phyloP scores from a whole-genome alignment of 495 filamentous ascomycete species.

The Lindgomyces ingoldianus region DNA sequence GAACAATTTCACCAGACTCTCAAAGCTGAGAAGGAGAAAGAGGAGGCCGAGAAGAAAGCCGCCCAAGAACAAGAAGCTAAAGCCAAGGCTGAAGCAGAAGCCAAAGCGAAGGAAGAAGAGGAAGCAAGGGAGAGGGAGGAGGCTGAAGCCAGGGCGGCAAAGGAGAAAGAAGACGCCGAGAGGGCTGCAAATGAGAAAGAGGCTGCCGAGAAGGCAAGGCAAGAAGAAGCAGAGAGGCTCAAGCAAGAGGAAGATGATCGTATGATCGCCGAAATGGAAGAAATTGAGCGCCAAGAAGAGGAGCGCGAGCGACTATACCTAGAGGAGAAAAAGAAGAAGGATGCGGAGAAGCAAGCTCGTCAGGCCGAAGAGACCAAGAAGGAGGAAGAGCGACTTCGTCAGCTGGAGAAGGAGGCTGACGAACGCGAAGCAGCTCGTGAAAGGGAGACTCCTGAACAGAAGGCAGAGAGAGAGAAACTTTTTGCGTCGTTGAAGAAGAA shows the following conservation, averaged over 20 bases:
- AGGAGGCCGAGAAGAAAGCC: slow-evolving; percentile 45
- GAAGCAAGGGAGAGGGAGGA: slow-evolving; percentile 37
- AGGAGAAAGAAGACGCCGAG: slow-evolving; percentile 39
- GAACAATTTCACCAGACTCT: slow-evolving; percentile 62
- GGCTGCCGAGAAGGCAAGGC: slow-evolving; percentile 26
- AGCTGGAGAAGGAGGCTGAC: slow-evolving; percentile 47
- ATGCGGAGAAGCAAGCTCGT: slow-evolving; percentile 40
- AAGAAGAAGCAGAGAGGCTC: slow-evolving; percentile 24
- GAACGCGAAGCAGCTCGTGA: slow-evolving; percentile 43
- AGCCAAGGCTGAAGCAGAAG: slow-evolving; percentile 48
- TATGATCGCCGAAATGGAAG: slow-evolving; percentile 49
- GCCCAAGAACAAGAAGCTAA: slow-evolving; percentile 53
- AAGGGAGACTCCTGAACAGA: slow-evolving; percentile 39
- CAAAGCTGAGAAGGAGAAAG: slow-evolving; percentile 55
- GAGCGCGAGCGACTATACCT: slow-evolving; percentile 44
- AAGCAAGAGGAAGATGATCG: slow-evolving; percentile 47
- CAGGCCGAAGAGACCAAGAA: slow-evolving; percentile 39
- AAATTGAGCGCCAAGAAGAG: slow-evolving; percentile 42
- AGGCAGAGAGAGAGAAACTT: slow-evolving; percentile 43
- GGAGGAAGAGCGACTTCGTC: slow-evolving; percentile 44
- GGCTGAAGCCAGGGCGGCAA: slow-evolving; percentile 50
- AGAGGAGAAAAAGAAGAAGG: slow-evolving; percentile 42
- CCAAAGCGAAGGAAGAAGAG: slow-evolving; percentile 37
- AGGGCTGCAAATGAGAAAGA: slow-evolving; percentile 38
- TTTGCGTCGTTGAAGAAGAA: slow-evolving; percentile 62